phyloP scores from a whole-genome alignment of 108 stramenopile genomes.

The Nannochloropsis gaditana region DNA sequence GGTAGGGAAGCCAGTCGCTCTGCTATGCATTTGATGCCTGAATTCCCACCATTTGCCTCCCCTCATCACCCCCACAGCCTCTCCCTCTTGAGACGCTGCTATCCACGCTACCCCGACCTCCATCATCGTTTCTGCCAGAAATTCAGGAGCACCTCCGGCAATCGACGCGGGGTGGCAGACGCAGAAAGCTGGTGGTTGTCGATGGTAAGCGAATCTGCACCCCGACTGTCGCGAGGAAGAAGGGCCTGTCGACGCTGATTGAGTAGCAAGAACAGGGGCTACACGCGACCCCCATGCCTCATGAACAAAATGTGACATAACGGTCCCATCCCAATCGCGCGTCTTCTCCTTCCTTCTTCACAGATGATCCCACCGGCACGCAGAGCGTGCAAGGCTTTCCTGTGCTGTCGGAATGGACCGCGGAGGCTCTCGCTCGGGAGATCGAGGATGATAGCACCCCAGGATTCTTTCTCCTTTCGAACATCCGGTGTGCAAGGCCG shows the following conservation, averaged over 20 bases:
- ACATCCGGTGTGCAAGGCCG: slow-evolving; percentile 34
- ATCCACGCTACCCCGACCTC: not conserved
- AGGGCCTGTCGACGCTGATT: not conserved
- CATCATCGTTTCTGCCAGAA: not conserved
- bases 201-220: not conserved
- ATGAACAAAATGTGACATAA: no score
- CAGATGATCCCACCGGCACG: slow-evolving; percentile 56
- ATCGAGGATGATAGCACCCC: slow-evolving; percentile 35
- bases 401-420: slow-evolving; percentile 46
- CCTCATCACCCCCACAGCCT: not conserved
- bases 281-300: no score
- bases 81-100: not conserved
- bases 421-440: slow-evolving; percentile 32
- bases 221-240: not conserved
- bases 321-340: not conserved
- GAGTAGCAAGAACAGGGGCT: no score
- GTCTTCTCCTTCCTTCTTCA: slow-evolving; percentile 30
- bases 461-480: slow-evolving; percentile 53
- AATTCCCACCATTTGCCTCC: no score
- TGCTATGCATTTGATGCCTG: no score
- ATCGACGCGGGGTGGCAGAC: not conserved
- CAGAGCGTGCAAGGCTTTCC: slow-evolving; percentile 51
- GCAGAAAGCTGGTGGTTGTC: not conserved
- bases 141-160: not conserved
- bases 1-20: no score